Evolutionary conservation across 352 stramenopile species (phyloP).

Genomic region (Peronospora destructor): DNA sequence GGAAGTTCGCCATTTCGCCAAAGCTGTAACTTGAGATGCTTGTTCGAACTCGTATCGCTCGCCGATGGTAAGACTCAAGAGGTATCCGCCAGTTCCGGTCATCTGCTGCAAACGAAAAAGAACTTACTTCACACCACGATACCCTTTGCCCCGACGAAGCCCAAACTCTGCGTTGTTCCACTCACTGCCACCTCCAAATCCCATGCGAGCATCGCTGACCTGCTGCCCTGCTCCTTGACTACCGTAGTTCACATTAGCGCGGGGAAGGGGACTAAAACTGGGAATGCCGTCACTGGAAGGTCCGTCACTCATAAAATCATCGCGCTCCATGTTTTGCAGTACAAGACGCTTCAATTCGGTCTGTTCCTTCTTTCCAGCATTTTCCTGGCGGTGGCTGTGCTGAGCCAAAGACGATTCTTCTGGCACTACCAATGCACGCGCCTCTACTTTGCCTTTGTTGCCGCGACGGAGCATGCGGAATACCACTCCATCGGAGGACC

Average conservation of each 20-base stretch:
- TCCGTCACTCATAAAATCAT: slow-evolving; percentile 55
- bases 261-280: slow-evolving; percentile 17
- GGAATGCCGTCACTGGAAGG: slow-evolving; percentile 16
- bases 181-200: slow-evolving; percentile 59
- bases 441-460: slow-evolving; percentile 95
- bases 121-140: slow-evolving; percentile 53
- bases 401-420: slow-evolving; percentile 90
- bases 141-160: slow-evolving; percentile 54
- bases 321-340: slow-evolving; percentile 79
- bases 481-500: slow-evolving; percentile 45
- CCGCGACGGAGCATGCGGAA: slow-evolving; percentile 95
- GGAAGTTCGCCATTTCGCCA: too few relatives aligned
- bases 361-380: slow-evolving; percentile 79
- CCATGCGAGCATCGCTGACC: slow-evolving; percentile 31
- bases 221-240: slow-evolving; percentile 17
- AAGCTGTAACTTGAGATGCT: neutral
- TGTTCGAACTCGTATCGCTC: neutral
- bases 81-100: neutral
- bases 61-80: neutral
- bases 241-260: slow-evolving; percentile 20
- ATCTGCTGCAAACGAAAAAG: neutral
- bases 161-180: slow-evolving; percentile 85
- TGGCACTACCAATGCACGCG: slow-evolving; percentile 89
- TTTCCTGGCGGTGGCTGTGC: slow-evolving; percentile 83
- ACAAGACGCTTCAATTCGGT: slow-evolving; percentile 85